A percentile compares a stretch with the other conserved stretches of the same genome.
phyloP scores from a whole-genome alignment of 2,329 filamentous ascomycete genomes.

The Pestalotiopsis sp. region DNA sequence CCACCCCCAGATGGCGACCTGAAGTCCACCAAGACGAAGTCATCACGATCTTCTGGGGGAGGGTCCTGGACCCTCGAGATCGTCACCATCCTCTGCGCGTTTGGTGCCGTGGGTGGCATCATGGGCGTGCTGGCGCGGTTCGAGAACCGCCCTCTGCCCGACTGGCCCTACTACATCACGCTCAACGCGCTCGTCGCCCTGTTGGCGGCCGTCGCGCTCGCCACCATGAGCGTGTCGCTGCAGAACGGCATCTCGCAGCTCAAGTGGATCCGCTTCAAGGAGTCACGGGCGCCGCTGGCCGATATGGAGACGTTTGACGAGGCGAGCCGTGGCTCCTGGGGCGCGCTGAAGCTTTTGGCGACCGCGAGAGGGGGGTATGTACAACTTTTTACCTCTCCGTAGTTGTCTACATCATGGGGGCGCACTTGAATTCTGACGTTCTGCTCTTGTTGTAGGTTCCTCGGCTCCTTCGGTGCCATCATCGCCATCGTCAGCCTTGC shows the following conservation, averaged over 20 bases:
- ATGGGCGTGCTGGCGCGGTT: constrained; percentile 32
- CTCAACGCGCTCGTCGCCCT: constrained; percentile 35
- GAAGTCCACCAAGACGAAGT: constrained; percentile 2
- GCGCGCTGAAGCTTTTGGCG: constrained; percentile 29
- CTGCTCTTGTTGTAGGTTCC: constrained; percentile 15
- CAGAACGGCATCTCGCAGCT: constrained; percentile 33
- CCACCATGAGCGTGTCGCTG: constrained; percentile 31
- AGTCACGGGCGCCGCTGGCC: constrained; percentile 27
- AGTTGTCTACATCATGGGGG: not conserved
- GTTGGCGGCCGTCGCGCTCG: constrained; percentile 31
- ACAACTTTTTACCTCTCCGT: not conserved
- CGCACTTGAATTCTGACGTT: not conserved
- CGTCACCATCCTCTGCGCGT: constrained; percentile 26
- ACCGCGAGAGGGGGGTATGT: constrained; percentile 31
- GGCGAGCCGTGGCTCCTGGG: constrained; percentile 33
- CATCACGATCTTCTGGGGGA: constrained; percentile 1
- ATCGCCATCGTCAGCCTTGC: constrained; percentile 30
- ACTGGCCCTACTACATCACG: constrained; percentile 35
- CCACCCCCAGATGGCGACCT: constrained; percentile 10
- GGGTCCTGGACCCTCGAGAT: constrained; percentile 31
- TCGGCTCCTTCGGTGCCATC: constrained; percentile 31
- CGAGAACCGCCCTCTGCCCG: constrained; percentile 28
- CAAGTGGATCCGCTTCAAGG: constrained; percentile 36
- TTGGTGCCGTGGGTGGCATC: constrained; percentile 29
- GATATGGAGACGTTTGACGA: constrained; percentile 37